Percentiles rank a stretch among this genome's conserved stretches.
These are phyloP conservation scores for Holtermannia corniformis DNA, from an alignment of 768 basidiomycete species.

Conservation along the genomic window DNA sequence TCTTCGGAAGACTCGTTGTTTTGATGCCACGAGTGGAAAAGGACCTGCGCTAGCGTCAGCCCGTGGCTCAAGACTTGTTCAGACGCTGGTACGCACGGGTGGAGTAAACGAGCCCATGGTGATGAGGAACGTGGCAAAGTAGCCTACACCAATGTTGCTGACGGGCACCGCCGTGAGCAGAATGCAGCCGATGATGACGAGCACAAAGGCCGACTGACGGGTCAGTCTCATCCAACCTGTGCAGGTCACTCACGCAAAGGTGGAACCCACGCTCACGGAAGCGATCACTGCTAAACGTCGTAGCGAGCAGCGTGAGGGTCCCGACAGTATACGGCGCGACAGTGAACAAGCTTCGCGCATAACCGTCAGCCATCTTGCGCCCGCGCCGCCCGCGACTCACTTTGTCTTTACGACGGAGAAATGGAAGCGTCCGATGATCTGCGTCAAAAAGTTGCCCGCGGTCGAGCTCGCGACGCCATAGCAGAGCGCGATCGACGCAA, in stretches of 20 bases:
- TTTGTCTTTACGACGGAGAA: constrained; percentile 11
- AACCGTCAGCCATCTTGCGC: too few species aligned
- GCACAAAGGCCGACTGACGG: too few species aligned
- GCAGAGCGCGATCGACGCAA: too few species aligned
- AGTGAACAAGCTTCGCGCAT: constrained; percentile 6
- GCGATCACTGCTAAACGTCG: too few species aligned
- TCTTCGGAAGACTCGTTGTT: constrained; percentile 13
- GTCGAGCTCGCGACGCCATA: constrained; percentile 17
- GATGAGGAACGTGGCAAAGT: constrained; percentile 13
- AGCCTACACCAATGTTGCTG: constrained; percentile 5
- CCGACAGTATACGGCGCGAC: constrained; percentile 9
- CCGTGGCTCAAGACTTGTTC: too few species aligned
- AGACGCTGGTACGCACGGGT: too few species aligned
- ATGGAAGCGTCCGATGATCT: constrained; percentile 11
- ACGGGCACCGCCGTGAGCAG: constrained; percentile 5
- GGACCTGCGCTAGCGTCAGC: not conserved
- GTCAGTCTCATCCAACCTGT: too few species aligned
- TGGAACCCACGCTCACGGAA: too few species aligned
- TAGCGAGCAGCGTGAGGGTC: constrained; percentile 3
- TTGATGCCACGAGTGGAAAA: constrained; percentile 9
- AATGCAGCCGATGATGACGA: constrained; percentile 11
- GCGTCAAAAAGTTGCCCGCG: constrained; percentile 8
- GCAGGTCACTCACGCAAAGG: too few species aligned
- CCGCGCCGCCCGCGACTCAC: too few species aligned
- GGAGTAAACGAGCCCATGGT: constrained; percentile 6